A percentile compares a stretch with the other conserved stretches of the same genome.
phyloP scores from a whole-genome alignment of 495 filamentous ascomycete genomes.

The Penicillium lividum region DNA sequence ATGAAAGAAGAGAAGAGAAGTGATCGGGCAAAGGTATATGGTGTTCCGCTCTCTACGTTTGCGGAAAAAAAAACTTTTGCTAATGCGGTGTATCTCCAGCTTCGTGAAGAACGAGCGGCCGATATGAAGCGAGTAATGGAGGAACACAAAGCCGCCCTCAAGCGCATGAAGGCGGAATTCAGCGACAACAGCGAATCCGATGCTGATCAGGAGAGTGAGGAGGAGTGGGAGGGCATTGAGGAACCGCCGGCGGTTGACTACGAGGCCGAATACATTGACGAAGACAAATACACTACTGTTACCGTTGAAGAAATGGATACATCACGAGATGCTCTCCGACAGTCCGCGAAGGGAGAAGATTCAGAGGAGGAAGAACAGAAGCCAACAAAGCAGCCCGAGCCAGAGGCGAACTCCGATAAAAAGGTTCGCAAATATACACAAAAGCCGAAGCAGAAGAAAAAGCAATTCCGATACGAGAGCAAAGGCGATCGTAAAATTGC shows the following conservation, averaged over 20 bases:
- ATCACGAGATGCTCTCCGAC: conserved; percentile 66
- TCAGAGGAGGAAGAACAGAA: conserved; percentile 45
- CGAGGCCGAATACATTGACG: conserved; percentile 94
- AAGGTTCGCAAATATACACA: conserved; percentile 57
- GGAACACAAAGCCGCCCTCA: conserved; percentile 63
- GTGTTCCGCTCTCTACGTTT: neutral
- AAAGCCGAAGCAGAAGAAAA: conserved; percentile 71
- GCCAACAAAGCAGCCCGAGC: conserved; percentile 22
- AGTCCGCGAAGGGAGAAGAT: conserved; percentile 48
- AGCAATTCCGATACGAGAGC: conserved; percentile 89
- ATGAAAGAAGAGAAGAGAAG: conserved; percentile 71
- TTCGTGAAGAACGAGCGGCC: conserved; percentile 75
- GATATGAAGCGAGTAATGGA: conserved; percentile 78
- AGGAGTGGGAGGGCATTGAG: conserved; percentile 64
- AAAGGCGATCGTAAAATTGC: conserved; percentile 74
- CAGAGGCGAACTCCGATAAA: conserved; percentile 29
- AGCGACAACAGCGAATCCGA: conserved; percentile 44
- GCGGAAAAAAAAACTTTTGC: neutral
- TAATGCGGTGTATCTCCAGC: conserved; percentile 45
- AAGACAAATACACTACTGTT: conserved; percentile 91
- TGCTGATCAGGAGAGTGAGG: conserved; percentile 36
- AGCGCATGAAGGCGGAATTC: conserved; percentile 55
- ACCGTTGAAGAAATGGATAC: conserved; percentile 89
- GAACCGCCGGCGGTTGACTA: conserved; percentile 65
- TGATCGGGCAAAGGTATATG: conserved; percentile 67